Conservation (phyloP, 2,329 filamentous ascomycete genomes). For the Aspergillus jensenii region DNA sequence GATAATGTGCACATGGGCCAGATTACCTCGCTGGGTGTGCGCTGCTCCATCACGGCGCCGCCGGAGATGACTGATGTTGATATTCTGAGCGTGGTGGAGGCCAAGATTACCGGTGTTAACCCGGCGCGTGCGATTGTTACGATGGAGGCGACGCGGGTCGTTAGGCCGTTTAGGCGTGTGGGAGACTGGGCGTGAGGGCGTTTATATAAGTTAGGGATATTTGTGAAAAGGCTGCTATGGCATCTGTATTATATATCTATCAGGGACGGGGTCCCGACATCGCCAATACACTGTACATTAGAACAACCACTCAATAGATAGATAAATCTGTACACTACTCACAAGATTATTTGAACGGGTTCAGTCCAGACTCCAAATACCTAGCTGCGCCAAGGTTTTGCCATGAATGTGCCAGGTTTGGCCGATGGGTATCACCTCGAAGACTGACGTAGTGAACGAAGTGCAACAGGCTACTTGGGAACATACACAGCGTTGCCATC, state of each 20-base stretch:
- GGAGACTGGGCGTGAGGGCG: conserved; percentile 28
- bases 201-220: too few species aligned
- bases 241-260: background rate
- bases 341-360: background rate
- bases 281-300: background rate
- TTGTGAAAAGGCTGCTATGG: too few species aligned
- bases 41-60: conserved; percentile 29
- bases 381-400: too few species aligned
- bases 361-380: too few species aligned
- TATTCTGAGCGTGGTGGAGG: conserved; percentile 35
- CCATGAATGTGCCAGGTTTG: too few species aligned
- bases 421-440: too few species aligned
- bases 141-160: conserved; percentile 33
- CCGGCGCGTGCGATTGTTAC: conserved; percentile 31
- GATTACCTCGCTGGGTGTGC: conserved; percentile 33
- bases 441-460: too few species aligned
- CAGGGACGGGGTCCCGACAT: background rate
- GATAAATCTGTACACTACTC: background rate
- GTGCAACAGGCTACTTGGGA: too few species aligned
- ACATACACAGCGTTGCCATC: too few species aligned
- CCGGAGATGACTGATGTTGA: conserved; percentile 26
- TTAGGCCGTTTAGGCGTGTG: conserved; percentile 33
- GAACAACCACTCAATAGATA: background rate
- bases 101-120: conserved; percentile 34
- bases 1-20: conserved; percentile 26